phyloP scores from a whole-genome alignment of 805 yeast genomes.

The Candida xyloterini region DNA sequence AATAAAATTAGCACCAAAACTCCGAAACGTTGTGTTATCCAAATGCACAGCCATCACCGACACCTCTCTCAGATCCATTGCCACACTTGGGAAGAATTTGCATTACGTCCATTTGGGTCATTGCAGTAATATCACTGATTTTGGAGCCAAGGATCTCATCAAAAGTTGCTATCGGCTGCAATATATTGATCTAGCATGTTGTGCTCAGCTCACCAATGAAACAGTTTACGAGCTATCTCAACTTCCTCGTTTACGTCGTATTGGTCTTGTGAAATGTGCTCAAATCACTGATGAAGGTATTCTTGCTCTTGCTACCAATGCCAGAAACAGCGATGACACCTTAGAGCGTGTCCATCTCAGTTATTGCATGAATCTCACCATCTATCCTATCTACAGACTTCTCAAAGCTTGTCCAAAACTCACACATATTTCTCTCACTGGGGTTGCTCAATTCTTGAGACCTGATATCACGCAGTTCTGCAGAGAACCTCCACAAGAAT shows the following conservation, averaged over 20 bases:
- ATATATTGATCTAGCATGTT: constrained; percentile 93
- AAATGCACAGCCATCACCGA: constrained; percentile 89
- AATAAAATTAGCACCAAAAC: constrained; percentile 73
- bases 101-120: constrained; percentile 94
- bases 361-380: constrained; percentile 77
- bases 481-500: constrained; percentile 89
- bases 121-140: constrained; percentile 86
- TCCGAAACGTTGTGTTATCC: constrained; percentile 83
- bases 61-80: constrained; percentile 65
- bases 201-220: constrained; percentile 81
- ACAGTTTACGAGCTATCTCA: constrained; percentile 73
- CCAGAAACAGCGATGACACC: constrained; percentile 63
- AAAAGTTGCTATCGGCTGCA: constrained; percentile 80
- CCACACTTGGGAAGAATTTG: constrained; percentile 71
- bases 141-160: constrained; percentile 73
- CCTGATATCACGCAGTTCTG: constrained; percentile 83
- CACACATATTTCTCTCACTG: constrained; percentile 90
- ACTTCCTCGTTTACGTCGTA: constrained; percentile 78
- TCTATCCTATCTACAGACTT: constrained; percentile 72
- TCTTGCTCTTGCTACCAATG: constrained; percentile 54
- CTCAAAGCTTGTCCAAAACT: constrained; percentile 78
- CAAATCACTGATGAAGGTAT: constrained; percentile 85
- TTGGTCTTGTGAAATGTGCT: constrained; percentile 89
- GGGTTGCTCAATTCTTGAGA: constrained; percentile 84
- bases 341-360: constrained; percentile 91